These are phyloP conservation scores for Schizophyllum amplum DNA, from an alignment of 1,284 basidiomycete genomes.

Conservation along the genomic window DNA sequence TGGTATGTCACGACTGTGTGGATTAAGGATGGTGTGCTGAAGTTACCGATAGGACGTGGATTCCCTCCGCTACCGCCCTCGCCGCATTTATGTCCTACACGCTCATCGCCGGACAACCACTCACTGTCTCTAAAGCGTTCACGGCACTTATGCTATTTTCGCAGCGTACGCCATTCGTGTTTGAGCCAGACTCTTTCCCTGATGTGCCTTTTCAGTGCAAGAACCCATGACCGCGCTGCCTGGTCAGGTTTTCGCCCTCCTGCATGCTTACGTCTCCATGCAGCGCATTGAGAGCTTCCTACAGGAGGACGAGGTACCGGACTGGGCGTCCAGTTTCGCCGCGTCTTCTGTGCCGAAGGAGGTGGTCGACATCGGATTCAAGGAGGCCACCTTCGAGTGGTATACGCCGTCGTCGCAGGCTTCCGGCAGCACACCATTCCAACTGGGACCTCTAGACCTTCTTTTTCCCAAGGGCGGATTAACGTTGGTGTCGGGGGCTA, in stretches of 20 bases:
- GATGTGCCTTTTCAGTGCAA: slow-evolving; percentile 31
- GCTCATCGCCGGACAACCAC: slow-evolving; percentile 42
- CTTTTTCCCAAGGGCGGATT: slow-evolving; percentile 51
- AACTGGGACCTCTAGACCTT: slow-evolving; percentile 51
- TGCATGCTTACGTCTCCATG: slow-evolving; percentile 64
- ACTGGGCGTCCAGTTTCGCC: slow-evolving; percentile 55
- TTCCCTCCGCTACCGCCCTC: slow-evolving; percentile 60
- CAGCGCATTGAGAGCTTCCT: slow-evolving; percentile 60
- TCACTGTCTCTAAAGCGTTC: slow-evolving; percentile 65
- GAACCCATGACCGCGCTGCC: slow-evolving; percentile 58
- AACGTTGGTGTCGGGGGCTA: slow-evolving; percentile 64
- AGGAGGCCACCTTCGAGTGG: slow-evolving; percentile 51
- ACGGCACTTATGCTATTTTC: slow-evolving; percentile 60
- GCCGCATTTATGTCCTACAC: slow-evolving; percentile 60
- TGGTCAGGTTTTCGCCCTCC: slow-evolving; percentile 52
- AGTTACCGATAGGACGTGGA: slow-evolving; percentile 46
- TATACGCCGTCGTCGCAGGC: slow-evolving; percentile 26
- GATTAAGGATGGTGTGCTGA: neutral
- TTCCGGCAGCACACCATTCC: slow-evolving; percentile 31
- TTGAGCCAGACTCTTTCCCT: neutral
- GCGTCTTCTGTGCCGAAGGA: slow-evolving; percentile 10
- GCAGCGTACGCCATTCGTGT: slow-evolving; percentile 18
- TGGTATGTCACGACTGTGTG: slow-evolving; percentile 30
- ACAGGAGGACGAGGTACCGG: slow-evolving; percentile 53
- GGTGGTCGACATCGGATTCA: slow-evolving; percentile 38